These are phyloP conservation scores for Talaromyces funiculosus DNA, from an alignment of 2,329 filamentous ascomycete genomes.

Conservation along the genomic window DNA sequence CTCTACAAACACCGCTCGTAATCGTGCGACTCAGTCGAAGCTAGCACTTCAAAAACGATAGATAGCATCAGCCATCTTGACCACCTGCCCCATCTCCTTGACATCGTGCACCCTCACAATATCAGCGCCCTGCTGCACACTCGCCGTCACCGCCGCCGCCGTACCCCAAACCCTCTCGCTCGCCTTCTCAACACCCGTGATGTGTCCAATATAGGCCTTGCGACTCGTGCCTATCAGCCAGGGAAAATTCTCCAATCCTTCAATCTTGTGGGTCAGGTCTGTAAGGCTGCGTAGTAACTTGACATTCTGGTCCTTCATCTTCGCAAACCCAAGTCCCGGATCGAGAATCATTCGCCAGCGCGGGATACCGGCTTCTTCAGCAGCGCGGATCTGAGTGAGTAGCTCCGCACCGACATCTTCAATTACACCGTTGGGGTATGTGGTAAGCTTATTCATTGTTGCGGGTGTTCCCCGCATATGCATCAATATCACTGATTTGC, in stretches of 20 bases:
- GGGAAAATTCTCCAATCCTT: conserved; percentile 56
- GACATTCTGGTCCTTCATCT: conserved; percentile 73
- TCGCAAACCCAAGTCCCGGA: conserved; percentile 91
- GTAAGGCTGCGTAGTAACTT: conserved; percentile 65
- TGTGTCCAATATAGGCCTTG: conserved; percentile 79
- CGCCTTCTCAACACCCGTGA: conserved; percentile 70
- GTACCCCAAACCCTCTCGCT: conserved; percentile 75
- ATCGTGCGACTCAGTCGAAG: background rate
- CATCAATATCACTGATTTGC: conserved; percentile 78
- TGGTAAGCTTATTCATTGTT: conserved; percentile 67
- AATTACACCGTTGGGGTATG: conserved; percentile 66
- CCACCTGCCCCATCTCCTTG: conserved; percentile 75
- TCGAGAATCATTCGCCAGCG: conserved; percentile 95
- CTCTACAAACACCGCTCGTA: background rate
- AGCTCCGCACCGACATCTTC: conserved; percentile 63
- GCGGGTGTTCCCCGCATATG: conserved; percentile 86
- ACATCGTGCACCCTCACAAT: conserved; percentile 91
- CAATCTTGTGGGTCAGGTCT: conserved; percentile 48
- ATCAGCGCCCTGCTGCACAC: conserved; percentile 81
- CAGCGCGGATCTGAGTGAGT: conserved; percentile 62
- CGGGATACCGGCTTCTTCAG: conserved; percentile 74
- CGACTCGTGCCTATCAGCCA: conserved; percentile 88
- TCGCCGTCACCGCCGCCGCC: conserved; percentile 78
- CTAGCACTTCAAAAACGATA: conserved; percentile 49
- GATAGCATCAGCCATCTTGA: conserved; percentile 87